Conservation (phyloP, 192 early-diverging fungal species). For the Mortierella claussenii region DNA sequence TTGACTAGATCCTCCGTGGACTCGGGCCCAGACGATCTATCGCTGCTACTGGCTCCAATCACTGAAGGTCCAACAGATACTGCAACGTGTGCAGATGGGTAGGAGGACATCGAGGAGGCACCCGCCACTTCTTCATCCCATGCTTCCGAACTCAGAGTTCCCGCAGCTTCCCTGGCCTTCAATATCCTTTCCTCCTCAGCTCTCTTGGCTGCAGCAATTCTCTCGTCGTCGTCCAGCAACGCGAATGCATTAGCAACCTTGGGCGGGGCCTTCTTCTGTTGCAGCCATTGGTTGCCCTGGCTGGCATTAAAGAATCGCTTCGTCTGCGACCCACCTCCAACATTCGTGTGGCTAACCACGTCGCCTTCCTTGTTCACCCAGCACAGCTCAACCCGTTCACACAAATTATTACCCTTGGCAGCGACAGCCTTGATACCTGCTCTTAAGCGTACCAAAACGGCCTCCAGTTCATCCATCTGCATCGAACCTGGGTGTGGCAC, state of each 20-base stretch:
- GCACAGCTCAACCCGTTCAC: constrained; percentile 59
- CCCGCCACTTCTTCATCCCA: constrained; percentile 44
- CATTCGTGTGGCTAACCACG: constrained; percentile 56
- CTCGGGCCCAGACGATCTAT: not conserved
- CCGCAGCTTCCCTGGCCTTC: constrained; percentile 48
- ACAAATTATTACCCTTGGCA: constrained; percentile 34
- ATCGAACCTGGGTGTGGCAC: constrained; percentile 55
- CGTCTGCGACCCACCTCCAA: constrained; percentile 30
- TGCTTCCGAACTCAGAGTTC: constrained; percentile 42
- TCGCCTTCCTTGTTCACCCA: constrained; percentile 66
- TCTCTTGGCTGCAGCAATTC: constrained; percentile 38
- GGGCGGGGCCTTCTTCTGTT: constrained; percentile 19
- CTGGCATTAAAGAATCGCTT: constrained; percentile 33
- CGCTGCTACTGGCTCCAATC: not conserved
- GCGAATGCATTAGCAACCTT: constrained; percentile 42
- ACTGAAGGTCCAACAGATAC: not conserved
- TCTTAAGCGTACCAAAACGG: constrained; percentile 54
- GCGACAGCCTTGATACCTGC: constrained; percentile 49
- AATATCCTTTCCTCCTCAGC: constrained; percentile 41
- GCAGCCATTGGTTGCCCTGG: constrained; percentile 9
- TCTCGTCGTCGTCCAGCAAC: constrained; percentile 44
- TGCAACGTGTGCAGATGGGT: not conserved
- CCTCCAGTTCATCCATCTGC: constrained; percentile 64
- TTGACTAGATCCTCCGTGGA: constrained; percentile 34
- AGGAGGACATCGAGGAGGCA: not conserved